Conservation (phyloP, 1,284 basidiomycete genomes). For the Leccinum angustisporum region DNA sequence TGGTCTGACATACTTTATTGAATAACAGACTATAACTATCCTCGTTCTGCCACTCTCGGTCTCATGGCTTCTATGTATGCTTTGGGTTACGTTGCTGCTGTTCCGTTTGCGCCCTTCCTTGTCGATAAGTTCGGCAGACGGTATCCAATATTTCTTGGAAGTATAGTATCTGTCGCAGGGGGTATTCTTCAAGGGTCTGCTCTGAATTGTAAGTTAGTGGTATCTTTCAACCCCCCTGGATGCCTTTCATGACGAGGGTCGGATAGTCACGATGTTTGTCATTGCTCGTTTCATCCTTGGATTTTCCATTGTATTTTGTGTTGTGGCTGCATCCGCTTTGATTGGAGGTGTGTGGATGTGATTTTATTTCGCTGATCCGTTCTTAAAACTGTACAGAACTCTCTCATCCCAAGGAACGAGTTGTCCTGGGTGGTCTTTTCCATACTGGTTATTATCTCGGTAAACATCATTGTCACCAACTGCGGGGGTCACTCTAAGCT, state of each 20-base stretch:
- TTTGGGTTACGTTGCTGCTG: neutral
- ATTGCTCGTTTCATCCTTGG: neutral
- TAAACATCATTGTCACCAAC: neutral
- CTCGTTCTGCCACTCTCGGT: neutral
- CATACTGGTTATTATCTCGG: neutral
- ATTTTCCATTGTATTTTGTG: neutral
- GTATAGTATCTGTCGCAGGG: neutral
- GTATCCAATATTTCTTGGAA: neutral
- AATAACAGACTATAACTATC: neutral
- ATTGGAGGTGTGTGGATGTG: neutral
- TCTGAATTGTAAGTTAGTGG: neutral
- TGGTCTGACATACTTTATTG: neutral
- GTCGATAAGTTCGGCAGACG: neutral
- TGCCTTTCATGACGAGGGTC: neutral
- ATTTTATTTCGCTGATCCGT: neutral
- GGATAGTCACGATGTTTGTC: neutral
- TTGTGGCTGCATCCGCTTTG: neutral
- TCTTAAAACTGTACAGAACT: neutral
- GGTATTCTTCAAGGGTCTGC: neutral
- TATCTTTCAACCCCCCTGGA: no score
- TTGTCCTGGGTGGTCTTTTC: neutral
- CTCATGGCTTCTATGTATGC: neutral
- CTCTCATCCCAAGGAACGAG: neutral
- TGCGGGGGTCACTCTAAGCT: neutral
- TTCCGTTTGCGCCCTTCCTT: neutral